Percentiles rank a stretch among this genome's conserved stretches.
phyloP scores from a whole-genome alignment of 108 stramenopile species.

The Skeletonema tropicum region DNA sequence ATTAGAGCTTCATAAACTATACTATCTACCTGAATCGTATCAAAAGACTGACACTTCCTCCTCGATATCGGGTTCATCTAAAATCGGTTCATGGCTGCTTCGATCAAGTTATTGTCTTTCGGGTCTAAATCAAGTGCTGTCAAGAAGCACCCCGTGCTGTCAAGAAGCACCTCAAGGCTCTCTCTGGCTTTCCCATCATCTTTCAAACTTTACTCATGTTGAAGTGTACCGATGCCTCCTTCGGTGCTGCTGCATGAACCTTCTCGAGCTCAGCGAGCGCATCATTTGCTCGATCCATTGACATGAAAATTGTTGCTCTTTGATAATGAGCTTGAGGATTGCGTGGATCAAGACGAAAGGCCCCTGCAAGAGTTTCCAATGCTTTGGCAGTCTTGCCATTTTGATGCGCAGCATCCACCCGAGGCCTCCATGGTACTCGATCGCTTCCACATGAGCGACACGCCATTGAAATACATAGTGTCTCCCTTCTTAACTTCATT shows the following conservation, averaged over 20 bases:
- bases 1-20: too few relatives aligned
- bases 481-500: constrained; percentile 64
- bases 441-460: constrained; percentile 59
- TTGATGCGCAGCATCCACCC: constrained; percentile 63
- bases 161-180: constrained; percentile 93
- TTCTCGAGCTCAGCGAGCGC: constrained; percentile 88
- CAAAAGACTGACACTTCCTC: constrained; percentile 84
- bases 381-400: constrained; percentile 90
- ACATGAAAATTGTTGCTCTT: constrained; percentile 90
- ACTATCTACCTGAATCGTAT: neutral
- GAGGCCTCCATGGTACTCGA: constrained; percentile 47
- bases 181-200: constrained; percentile 84
- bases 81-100: constrained; percentile 68
- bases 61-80: constrained; percentile 89
- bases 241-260: constrained; percentile 91
- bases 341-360: constrained; percentile 81
- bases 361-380: constrained; percentile 85
- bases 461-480: constrained; percentile 66
- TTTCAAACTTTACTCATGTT: constrained; percentile 95
- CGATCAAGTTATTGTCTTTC: constrained; percentile 95
- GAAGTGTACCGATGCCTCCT: constrained; percentile 94
- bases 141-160: too few relatives aligned
- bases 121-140: constrained; percentile 96
- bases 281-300: constrained; percentile 87
- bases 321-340: constrained; percentile 98